Conservation (phyloP, 2,329 filamentous ascomycete genomes). For the Fusarium nelsonii region DNA sequence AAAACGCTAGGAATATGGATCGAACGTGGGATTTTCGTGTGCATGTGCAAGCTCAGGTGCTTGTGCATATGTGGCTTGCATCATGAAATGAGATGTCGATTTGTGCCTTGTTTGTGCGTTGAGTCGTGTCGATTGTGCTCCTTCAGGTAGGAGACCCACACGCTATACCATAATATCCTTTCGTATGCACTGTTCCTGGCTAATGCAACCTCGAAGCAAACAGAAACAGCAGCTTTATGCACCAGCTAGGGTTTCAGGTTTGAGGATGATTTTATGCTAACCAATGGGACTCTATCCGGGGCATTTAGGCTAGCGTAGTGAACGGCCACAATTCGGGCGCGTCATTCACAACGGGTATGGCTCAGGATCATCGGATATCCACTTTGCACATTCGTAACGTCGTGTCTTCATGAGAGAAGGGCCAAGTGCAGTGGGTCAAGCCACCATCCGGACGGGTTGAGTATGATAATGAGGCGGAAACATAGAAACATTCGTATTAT, state of each 20-base stretch:
- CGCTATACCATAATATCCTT: conserved; percentile 31
- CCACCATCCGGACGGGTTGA: conserved; percentile 12
- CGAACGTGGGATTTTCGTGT: conserved; percentile 21
- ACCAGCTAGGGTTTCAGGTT: conserved; percentile 55
- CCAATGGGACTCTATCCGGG: conserved; percentile 51
- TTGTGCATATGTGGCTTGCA: conserved; percentile 47
- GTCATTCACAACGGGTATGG: conserved; percentile 43
- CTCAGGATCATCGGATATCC: conserved; percentile 37
- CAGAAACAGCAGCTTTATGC: conserved; percentile 48
- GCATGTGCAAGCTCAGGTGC: conserved; percentile 27
- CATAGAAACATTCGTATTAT: conserved; percentile 31
- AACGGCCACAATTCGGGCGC: conserved; percentile 45
- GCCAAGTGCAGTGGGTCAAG: conserved; percentile 30
- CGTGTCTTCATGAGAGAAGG: conserved; percentile 34
- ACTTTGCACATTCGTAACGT: conserved; percentile 33
- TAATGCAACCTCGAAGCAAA: conserved; percentile 48
- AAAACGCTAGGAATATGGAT: conserved; percentile 20
- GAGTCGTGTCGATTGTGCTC: conserved; percentile 21
- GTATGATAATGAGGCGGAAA: conserved; percentile 33
- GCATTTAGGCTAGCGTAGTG: conserved; percentile 31
- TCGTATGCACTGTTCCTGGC: conserved; percentile 46
- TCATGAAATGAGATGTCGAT: conserved; percentile 46
- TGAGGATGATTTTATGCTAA: conserved; percentile 13
- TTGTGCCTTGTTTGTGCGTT: conserved; percentile 47
- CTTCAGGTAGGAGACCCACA: conserved; percentile 28